Conservation (phyloP, 2,329 filamentous ascomycete genomes). For the Uncinocarpus reesii region DNA sequence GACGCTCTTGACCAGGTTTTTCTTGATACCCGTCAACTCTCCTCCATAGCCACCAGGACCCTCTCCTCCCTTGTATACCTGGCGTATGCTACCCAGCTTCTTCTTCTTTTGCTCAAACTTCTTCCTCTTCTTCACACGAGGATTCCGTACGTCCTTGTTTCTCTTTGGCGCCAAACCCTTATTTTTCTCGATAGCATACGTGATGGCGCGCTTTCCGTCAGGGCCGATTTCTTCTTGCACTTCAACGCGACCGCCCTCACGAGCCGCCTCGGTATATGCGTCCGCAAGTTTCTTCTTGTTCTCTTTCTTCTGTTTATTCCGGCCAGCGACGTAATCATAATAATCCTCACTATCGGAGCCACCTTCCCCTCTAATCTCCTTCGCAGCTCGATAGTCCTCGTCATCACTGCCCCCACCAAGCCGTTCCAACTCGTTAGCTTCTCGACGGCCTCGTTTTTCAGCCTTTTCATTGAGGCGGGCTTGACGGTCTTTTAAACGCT, state of each 20-base stretch:
- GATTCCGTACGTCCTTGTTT: conserved; percentile 91
- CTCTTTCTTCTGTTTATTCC: conserved; percentile 49
- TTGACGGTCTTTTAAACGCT: conserved; percentile 76
- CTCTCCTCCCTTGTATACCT: conserved; percentile 76
- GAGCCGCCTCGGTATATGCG: conserved; percentile 45
- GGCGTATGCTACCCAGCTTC: conserved; percentile 81
- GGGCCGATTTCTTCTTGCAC: conserved; percentile 59
- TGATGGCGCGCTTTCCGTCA: conserved; percentile 86
- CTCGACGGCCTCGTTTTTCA: conserved; percentile 64
- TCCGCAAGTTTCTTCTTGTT: conserved; percentile 60
- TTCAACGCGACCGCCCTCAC: conserved; percentile 50
- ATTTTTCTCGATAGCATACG: conserved; percentile 92
- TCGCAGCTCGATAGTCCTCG: conserved; percentile 48
- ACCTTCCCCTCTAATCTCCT: conserved; percentile 35
- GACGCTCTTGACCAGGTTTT: conserved; percentile 79
- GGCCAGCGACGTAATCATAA: conserved; percentile 75
- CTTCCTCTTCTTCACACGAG: conserved; percentile 94
- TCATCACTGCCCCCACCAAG: conserved; percentile 62
- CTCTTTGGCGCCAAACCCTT: conserved; percentile 83
- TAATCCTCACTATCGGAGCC: conserved; percentile 49
- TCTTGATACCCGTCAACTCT: conserved; percentile 92
- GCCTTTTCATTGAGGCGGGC: conserved; percentile 81
- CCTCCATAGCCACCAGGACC: conserved; percentile 77
- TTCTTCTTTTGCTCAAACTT: conserved; percentile 95
- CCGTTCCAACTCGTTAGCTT: conserved; percentile 51